phyloP scores from a whole-genome alignment of 2,329 filamentous ascomycete genomes.

The Beauveria sp. region DNA sequence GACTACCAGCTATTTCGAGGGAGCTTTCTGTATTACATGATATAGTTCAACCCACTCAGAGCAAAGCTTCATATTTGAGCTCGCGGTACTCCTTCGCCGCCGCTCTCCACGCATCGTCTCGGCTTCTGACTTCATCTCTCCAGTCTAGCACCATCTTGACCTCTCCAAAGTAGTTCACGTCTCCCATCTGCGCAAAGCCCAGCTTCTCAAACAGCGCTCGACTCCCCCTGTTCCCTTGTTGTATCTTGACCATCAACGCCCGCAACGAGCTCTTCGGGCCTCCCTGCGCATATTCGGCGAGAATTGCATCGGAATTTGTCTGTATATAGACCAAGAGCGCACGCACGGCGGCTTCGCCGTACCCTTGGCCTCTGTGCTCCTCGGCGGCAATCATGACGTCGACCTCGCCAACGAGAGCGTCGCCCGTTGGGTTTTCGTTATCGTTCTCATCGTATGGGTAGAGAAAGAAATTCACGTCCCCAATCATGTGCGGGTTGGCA shows the following conservation, averaged over 20 bases:
- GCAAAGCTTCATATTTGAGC: not conserved
- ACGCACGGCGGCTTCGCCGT: slow-evolving; percentile 57
- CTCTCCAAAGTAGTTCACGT: slow-evolving; percentile 54
- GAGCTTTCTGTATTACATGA: too few relatives aligned
- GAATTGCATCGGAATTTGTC: slow-evolving; percentile 42
- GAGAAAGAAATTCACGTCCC: slow-evolving; percentile 78
- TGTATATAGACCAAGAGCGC: slow-evolving; percentile 64
- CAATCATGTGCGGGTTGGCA: slow-evolving; percentile 51
- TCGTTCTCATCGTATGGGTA: slow-evolving; percentile 48
- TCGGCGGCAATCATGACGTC: slow-evolving; percentile 77
- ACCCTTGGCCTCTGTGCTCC: slow-evolving; percentile 50
- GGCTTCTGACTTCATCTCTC: slow-evolving; percentile 16
- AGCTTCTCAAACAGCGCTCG: slow-evolving; percentile 43
- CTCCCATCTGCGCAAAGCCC: slow-evolving; percentile 44
- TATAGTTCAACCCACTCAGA: too few relatives aligned
- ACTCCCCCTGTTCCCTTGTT: slow-evolving; percentile 46
- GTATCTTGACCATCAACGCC: slow-evolving; percentile 51
- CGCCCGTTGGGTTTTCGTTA: slow-evolving; percentile 24
- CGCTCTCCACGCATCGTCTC: slow-evolving; percentile 18
- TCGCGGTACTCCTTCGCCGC: slow-evolving; percentile 10
- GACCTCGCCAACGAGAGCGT: slow-evolving; percentile 56
- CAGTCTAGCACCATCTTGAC: slow-evolving; percentile 40
- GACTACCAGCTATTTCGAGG: too few relatives aligned
- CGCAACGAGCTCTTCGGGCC: slow-evolving; percentile 25
- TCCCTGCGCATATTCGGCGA: slow-evolving; percentile 34